phyloP scores from a whole-genome alignment of 805 yeast species.

The Kuraishia borneana region DNA sequence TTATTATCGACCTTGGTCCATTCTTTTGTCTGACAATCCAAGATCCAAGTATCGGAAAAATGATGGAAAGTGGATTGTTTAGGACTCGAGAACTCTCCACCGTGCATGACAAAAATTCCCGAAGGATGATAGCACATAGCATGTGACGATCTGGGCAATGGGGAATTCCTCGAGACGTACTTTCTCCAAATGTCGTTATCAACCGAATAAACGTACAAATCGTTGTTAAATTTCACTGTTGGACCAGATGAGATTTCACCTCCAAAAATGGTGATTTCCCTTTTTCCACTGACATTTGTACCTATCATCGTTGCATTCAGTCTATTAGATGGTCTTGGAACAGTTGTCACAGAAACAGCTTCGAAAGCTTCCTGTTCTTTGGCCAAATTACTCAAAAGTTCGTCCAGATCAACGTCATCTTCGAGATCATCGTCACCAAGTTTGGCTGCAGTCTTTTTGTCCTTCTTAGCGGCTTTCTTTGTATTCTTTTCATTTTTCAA shows the following conservation, averaged over 20 bases:
- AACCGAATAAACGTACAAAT: slow-evolving; percentile 58
- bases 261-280: slow-evolving; percentile 78
- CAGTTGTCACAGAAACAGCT: slow-evolving; percentile 50
- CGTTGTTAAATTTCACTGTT: slow-evolving; percentile 69
- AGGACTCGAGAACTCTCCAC: slow-evolving; percentile 96
- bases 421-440: slow-evolving; percentile 69
- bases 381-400: slow-evolving; percentile 65
- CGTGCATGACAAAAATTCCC: slow-evolving; percentile 78
- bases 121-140: slow-evolving; percentile 90
- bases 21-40: slow-evolving; percentile 75
- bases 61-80: slow-evolving; percentile 94
- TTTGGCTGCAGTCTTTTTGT: slow-evolving; percentile 66
- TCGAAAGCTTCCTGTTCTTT: slow-evolving; percentile 71
- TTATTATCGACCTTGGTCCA: slow-evolving; percentile 82
- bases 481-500: slow-evolving; percentile 70
- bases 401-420: slow-evolving; percentile 81
- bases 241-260: slow-evolving; percentile 55
- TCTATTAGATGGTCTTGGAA: slow-evolving; percentile 54
- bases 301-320: slow-evolving; percentile 68
- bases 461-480: slow-evolving; percentile 62
- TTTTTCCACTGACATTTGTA: slow-evolving; percentile 61
- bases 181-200: slow-evolving; percentile 78
- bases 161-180: slow-evolving; percentile 72
- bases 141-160: slow-evolving; percentile 88
- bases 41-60: slow-evolving; percentile 91